These are phyloP conservation scores for Dryadomyces quercivorus DNA, from an alignment of 2,329 filamentous ascomycete species.

Conservation along the genomic window DNA sequence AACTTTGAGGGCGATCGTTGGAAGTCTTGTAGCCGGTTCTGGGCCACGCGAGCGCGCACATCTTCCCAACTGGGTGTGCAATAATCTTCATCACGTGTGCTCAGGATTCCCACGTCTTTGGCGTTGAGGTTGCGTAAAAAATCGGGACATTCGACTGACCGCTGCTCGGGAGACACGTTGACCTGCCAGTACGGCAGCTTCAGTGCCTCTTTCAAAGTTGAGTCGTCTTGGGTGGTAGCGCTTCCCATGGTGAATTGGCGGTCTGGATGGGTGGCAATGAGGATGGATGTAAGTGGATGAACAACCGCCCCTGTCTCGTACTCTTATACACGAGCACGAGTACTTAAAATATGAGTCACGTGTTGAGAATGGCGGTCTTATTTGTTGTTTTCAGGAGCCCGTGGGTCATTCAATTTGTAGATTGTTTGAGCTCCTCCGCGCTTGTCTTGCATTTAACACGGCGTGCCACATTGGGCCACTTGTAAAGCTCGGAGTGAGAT, in stretches of 20 bases:
- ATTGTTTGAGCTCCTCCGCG: no score
- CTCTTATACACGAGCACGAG: no score
- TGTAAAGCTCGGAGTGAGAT: no score
- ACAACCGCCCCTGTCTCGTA: background rate
- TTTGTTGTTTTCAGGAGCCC: no score
- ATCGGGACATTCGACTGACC: slow-evolving; percentile 56
- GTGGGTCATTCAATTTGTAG: no score
- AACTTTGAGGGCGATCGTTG: slow-evolving; percentile 66
- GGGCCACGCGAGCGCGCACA: slow-evolving; percentile 47
- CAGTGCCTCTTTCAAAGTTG: no score
- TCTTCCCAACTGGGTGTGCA: slow-evolving; percentile 53
- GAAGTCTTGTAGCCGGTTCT: slow-evolving; percentile 64
- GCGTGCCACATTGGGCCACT: no score
- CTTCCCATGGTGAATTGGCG: background rate
- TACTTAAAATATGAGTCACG: no score
- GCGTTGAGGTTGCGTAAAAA: slow-evolving; percentile 50
- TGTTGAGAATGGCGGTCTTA: no score
- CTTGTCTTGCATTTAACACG: no score
- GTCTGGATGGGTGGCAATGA: background rate
- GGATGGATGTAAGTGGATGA: background rate
- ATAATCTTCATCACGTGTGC: slow-evolving; percentile 58
- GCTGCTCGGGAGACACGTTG: slow-evolving; percentile 55
- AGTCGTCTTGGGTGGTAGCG: no score
- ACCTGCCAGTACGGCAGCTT: slow-evolving; percentile 64
- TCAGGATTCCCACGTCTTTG: slow-evolving; percentile 61